Conservation (phyloP, 176 grass and related monocot genomes). For the Phoenix dactylifera region DNA sequence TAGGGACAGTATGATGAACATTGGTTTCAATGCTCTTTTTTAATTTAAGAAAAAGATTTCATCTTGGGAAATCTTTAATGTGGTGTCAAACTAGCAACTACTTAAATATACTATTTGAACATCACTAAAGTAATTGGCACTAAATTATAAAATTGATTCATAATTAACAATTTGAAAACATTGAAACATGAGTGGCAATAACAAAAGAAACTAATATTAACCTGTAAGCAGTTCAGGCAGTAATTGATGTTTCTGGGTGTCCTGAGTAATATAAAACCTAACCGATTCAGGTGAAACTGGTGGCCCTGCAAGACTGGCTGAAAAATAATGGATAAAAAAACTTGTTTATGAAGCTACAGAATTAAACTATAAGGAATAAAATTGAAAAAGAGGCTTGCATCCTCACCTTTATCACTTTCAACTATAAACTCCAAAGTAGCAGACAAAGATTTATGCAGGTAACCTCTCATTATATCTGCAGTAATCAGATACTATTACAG, state of each 20-base stretch:
- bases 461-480: slow-evolving; percentile 16
- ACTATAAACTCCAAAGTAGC: slow-evolving; percentile 16
- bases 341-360: not conserved
- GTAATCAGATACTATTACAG: slow-evolving; percentile 17
- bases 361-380: not conserved
- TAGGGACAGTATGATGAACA: no score
- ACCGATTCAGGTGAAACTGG: not conserved
- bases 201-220: not conserved
- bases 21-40: no score
- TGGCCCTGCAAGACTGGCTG: not conserved
- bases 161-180: no score
- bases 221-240: slow-evolving; percentile 22
- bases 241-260: slow-evolving; percentile 23
- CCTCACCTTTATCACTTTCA: slow-evolving; percentile 10
- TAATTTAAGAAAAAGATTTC: no score
- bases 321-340: not conserved
- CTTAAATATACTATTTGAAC: no score
- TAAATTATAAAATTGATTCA: no score
- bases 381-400: not conserved
- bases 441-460: slow-evolving; percentile 19
- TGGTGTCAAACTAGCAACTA: no score
- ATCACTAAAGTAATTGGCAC: no score
- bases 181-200: no score
- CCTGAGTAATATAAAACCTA: slow-evolving; percentile 16
- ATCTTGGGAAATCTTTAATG: no score